Evolutionary conservation across 2,329 filamentous ascomycete genomes (phyloP).

Genomic region (Tolypocladium paradoxum): DNA sequence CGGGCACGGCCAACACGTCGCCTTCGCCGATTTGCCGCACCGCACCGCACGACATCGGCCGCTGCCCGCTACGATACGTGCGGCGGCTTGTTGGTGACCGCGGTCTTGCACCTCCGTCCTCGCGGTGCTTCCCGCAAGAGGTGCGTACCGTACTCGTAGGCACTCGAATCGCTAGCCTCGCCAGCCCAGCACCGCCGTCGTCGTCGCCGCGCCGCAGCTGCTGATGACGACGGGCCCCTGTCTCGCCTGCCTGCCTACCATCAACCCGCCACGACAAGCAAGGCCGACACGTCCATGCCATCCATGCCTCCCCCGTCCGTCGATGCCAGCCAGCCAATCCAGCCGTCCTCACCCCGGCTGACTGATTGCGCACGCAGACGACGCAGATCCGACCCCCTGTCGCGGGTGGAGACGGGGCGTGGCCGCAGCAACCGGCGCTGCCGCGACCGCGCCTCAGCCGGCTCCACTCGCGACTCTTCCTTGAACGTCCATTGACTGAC

Average conservation of each 20-base stretch:
- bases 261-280: neutral
- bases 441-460: constrained; percentile 6
- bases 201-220: neutral
- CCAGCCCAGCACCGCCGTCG: too few relatives aligned
- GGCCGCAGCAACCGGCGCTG: constrained; percentile 13
- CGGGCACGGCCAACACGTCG: neutral
- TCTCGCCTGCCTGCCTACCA: neutral
- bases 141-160: too few relatives aligned
- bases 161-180: too few relatives aligned
- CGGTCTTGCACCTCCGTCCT: neutral
- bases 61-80: neutral
- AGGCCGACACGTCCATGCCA: neutral
- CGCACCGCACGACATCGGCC: neutral
- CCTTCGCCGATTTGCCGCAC: neutral
- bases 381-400: neutral
- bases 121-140: too few relatives aligned
- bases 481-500: neutral
- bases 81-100: too few relatives aligned
- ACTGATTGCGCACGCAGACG: neutral
- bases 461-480: neutral
- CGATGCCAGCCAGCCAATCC: too few relatives aligned
- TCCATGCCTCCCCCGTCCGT: neutral
- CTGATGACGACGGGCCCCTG: neutral
- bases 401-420: constrained; percentile 5
- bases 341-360: neutral